phyloP scores from a whole-genome alignment of 2,329 filamentous ascomycete species.

The Monilinia fructicola region DNA sequence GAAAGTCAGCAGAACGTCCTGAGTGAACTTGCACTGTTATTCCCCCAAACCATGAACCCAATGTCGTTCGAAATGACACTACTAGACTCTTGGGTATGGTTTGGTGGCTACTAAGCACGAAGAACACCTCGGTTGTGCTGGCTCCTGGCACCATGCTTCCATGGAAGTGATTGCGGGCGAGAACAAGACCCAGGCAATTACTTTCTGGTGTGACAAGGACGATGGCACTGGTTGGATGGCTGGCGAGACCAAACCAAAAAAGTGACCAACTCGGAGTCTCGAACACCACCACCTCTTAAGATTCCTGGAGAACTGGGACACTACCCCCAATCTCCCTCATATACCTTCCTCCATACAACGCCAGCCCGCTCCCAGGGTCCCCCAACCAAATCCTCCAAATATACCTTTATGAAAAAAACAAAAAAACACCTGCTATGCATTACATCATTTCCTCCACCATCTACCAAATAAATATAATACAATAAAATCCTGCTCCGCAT shows the following conservation, averaged over 20 bases:
- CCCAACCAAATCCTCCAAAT: not conserved
- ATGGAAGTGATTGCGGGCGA: too few relatives aligned
- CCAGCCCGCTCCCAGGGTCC: not conserved
- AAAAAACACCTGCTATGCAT: slow-evolving; percentile 6
- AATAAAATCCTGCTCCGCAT: slow-evolving; percentile 1
- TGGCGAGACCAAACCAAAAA: too few relatives aligned
- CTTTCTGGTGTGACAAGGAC: too few relatives aligned
- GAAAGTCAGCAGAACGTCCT: not conserved
- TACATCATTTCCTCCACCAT: not conserved
- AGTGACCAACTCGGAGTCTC: too few relatives aligned
- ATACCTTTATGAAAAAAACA: not conserved
- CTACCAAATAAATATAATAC: not conserved
- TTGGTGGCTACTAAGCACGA: not conserved
- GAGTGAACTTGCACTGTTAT: not conserved
- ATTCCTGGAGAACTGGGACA: not conserved
- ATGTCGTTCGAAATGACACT: not conserved
- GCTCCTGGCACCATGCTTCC: too few relatives aligned
- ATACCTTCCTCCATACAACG: not conserved
- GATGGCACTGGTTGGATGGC: too few relatives aligned
- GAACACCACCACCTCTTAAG: not conserved
- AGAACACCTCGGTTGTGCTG: not conserved
- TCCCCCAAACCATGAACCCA: not conserved
- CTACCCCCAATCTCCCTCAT: not conserved
- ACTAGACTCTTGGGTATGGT: not conserved
- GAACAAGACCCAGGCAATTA: too few relatives aligned